Conservation (phyloP, 2,329 filamentous ascomycete genomes). For the Lomentospora prolificans region DNA sequence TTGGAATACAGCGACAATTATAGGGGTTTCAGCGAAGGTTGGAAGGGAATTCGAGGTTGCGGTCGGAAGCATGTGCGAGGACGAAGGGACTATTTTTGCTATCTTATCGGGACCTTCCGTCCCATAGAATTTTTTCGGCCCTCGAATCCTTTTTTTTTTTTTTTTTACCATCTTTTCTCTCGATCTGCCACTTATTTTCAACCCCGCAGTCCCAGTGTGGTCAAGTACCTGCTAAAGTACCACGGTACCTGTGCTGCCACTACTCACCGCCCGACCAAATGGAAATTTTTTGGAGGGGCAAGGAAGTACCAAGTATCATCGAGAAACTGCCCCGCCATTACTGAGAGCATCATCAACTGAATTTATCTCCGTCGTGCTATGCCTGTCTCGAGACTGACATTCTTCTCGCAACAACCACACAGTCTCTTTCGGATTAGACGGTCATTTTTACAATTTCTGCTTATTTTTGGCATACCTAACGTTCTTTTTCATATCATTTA, state of each 20-base stretch:
- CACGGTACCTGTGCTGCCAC: background rate
- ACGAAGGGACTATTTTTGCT: background rate
- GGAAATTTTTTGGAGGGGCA: constrained; percentile 7
- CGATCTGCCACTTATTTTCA: background rate
- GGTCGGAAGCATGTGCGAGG: background rate
- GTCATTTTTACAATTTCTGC: background rate
- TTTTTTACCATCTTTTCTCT: background rate
- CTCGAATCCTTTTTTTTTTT: background rate
- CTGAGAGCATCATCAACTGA: constrained; percentile 9
- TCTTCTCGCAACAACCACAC: too few relatives aligned
- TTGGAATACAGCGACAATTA: background rate
- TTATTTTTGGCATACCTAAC: background rate
- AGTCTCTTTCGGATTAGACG: too few relatives aligned
- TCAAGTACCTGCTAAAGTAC: background rate
- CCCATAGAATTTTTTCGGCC: background rate
- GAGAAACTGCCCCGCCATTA: constrained; percentile 14
- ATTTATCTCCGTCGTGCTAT: too few relatives aligned
- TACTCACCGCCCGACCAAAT: constrained; percentile 5
- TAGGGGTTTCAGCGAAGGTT: background rate
- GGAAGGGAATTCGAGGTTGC: background rate
- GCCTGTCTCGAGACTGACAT: too few relatives aligned
- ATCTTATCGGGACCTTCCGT: background rate
- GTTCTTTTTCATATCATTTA: constrained; percentile 32
- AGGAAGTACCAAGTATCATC: background rate
- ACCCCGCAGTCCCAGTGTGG: background rate